These are phyloP conservation scores for Ascochyta clinopodiicola DNA, from an alignment of 2,329 filamentous ascomycete genomes.

Conservation along the genomic window DNA sequence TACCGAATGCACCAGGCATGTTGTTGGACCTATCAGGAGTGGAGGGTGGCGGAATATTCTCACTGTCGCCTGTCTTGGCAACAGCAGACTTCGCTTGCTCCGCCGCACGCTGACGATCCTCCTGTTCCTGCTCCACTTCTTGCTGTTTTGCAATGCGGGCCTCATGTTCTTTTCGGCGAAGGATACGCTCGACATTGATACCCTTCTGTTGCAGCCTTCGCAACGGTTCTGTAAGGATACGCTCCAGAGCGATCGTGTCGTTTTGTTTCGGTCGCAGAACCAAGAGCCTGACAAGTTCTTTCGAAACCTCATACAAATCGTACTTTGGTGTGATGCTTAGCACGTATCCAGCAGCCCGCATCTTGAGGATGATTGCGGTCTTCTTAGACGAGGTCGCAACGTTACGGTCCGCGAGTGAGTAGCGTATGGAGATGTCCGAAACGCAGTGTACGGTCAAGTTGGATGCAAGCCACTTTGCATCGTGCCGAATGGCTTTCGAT, in stretches of 20 bases:
- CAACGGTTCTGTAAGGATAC: conserved; percentile 84
- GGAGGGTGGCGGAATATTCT: conserved; percentile 23
- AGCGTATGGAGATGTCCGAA: conserved; percentile 75
- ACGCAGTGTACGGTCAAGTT: conserved; percentile 81
- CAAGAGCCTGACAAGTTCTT: conserved; percentile 81
- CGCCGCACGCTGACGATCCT: conserved; percentile 58
- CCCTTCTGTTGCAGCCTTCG: conserved; percentile 82
- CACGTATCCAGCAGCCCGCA: conserved; percentile 69
- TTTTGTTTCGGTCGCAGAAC: conserved; percentile 84
- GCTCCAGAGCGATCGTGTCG: conserved; percentile 88
- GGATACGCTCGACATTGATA: conserved; percentile 95
- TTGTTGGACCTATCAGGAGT: conserved; percentile 40
- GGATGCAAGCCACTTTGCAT: conserved; percentile 88
- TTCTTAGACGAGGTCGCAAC: conserved; percentile 54
- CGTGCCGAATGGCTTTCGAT: conserved; percentile 73
- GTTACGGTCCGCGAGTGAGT: conserved; percentile 74
- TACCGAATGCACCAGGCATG: conserved; percentile 48
- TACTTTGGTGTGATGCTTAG: conserved; percentile 79
- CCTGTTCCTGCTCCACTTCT: conserved; percentile 72
- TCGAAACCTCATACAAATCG: conserved; percentile 91
- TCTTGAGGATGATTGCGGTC: conserved; percentile 75
- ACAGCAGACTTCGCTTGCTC: conserved; percentile 39
- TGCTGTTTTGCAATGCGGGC: conserved; percentile 84
- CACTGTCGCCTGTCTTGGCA: conserved; percentile 18
- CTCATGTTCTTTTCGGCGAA: conserved; percentile 86